These are phyloP conservation scores for Nicotiana tabacum DNA, from an alignment of 257 asterid species.

Conservation along the genomic window DNA sequence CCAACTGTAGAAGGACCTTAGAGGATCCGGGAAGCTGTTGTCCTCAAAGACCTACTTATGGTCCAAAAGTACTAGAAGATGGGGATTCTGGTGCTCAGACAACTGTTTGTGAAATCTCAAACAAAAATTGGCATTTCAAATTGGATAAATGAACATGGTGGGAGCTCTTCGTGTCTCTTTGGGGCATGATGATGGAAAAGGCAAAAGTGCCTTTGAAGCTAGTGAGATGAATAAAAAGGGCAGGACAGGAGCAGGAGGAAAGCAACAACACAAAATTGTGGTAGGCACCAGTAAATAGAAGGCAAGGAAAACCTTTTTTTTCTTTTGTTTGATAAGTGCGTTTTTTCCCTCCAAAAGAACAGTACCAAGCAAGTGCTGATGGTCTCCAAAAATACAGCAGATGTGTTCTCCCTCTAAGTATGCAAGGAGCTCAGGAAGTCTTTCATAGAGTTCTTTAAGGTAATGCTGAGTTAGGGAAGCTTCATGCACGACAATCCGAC, in stretches of 20 bases:
- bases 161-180: not conserved
- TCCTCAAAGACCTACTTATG: not conserved
- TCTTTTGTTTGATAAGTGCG: not conserved
- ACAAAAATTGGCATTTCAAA: not conserved
- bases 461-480: not conserved
- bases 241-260: not conserved
- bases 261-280: not conserved
- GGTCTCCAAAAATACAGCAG: not conserved
- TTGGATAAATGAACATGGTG: not conserved
- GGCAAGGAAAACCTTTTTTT: not conserved
- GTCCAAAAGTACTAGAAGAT: not conserved
- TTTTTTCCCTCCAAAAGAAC: not conserved
- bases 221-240: not conserved
- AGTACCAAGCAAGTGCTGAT: not conserved
- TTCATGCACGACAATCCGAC: not conserved
- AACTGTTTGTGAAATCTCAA: not conserved
- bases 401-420: not conserved
- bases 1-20: too few species aligned
- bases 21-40: not conserved
- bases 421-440: not conserved
- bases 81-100: not conserved
- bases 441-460: not conserved
- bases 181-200: not conserved
- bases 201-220: not conserved
- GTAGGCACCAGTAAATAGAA: not conserved